These are phyloP conservation scores for Chrysoporthe deuterocubensis DNA, from an alignment of 2,329 filamentous ascomycete genomes.

Conservation along the genomic window DNA sequence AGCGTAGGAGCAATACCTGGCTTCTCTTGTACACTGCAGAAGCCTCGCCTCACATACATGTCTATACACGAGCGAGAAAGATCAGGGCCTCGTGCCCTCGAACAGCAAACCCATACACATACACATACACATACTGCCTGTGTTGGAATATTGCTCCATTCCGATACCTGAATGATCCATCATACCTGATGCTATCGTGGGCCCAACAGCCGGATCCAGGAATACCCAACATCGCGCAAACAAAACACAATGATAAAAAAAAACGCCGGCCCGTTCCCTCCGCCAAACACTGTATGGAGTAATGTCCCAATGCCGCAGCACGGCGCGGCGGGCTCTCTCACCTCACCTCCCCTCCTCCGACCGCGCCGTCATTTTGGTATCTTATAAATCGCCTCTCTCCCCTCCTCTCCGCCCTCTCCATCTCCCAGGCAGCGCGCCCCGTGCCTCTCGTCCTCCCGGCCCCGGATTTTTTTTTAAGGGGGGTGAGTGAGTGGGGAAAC, in stretches of 20 bases:
- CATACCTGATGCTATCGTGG: slow-evolving; percentile 18
- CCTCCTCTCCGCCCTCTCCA: not conserved
- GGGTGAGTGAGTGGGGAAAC: no score
- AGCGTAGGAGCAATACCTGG: no score
- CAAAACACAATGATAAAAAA: slow-evolving; percentile 20
- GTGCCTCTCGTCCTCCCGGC: slow-evolving; percentile 2
- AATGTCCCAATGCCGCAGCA: slow-evolving; percentile 19
- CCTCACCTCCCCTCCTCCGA: not conserved
- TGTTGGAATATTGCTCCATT: slow-evolving; percentile 17
- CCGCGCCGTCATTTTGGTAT: slow-evolving; percentile 19
- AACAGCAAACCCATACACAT: no score
- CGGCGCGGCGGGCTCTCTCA: slow-evolving; percentile 3
- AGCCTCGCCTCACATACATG: not conserved
- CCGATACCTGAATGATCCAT: slow-evolving; percentile 21
- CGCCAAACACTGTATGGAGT: slow-evolving; percentile 26
- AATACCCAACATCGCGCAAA: slow-evolving; percentile 28
- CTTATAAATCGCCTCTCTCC: not conserved
- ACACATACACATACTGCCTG: no score
- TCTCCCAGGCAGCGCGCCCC: not conserved
- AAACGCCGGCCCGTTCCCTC: slow-evolving; percentile 26
- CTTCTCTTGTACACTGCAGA: not conserved
- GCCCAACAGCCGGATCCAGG: slow-evolving; percentile 14
- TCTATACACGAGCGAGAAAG: not conserved
- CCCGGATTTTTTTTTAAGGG: no score
- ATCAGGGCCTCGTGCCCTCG: no score